Percentiles rank a stretch among this genome's conserved stretches.
phyloP scores from a whole-genome alignment of 352 stramenopile species.

The Globisporangium nunn region DNA sequence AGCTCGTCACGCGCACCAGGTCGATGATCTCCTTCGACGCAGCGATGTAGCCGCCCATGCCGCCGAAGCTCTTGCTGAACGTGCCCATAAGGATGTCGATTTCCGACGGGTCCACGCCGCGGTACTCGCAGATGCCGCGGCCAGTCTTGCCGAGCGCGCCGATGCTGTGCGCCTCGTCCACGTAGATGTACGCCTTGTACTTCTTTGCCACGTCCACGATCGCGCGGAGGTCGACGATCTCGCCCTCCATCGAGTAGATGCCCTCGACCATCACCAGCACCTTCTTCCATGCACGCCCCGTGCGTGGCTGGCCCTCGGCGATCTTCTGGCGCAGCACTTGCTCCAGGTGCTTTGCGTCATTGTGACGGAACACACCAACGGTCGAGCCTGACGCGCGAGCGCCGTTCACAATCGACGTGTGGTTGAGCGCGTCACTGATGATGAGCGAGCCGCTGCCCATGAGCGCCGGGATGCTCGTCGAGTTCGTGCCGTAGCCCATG shows the following conservation, averaged over 20 bases:
- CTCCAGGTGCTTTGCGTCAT: constrained; percentile 92
- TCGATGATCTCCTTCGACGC: constrained; percentile 65
- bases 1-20: constrained; percentile 29
- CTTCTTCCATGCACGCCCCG: constrained; percentile 94
- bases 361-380: constrained; percentile 96
- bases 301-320: constrained; percentile 84
- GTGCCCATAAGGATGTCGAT: constrained; percentile 99
- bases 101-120: constrained; percentile 91
- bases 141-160: constrained; percentile 93
- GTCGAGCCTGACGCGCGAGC: constrained; percentile 87
- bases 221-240: constrained; percentile 91
- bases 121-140: constrained; percentile 93
- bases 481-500: constrained; percentile 99
- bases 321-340: constrained; percentile 76
- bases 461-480: constrained; percentile 94
- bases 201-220: constrained; percentile 93
- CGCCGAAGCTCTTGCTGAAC: constrained; percentile 98
- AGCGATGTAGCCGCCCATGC: constrained; percentile 98
- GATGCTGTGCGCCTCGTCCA: constrained; percentile 97
- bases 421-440: constrained; percentile 97
- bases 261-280: constrained; percentile 97
- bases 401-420: constrained; percentile 98
- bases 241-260: constrained; percentile 98
- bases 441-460: constrained; percentile 92
- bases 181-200: constrained; percentile 96